These are phyloP conservation scores for Fusarium gaditjirri DNA, from an alignment of 2,329 filamentous ascomycete genomes.

Conservation along the genomic window DNA sequence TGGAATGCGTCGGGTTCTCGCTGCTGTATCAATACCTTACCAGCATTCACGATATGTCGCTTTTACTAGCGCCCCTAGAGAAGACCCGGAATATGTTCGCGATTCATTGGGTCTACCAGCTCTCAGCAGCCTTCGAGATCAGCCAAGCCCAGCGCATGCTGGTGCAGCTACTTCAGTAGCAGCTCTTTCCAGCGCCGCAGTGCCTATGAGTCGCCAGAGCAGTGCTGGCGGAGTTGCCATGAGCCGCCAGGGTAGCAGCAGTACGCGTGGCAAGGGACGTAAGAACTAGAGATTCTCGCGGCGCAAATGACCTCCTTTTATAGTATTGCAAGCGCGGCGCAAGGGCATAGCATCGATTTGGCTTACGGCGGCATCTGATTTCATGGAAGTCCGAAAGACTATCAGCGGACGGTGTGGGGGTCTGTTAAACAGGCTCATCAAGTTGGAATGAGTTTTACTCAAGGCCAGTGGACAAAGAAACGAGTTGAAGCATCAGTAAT, in stretches of 20 bases:
- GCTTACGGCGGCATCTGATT: constrained; percentile 22
- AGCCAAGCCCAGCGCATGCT: constrained; percentile 47
- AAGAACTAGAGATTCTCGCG: constrained; percentile 44
- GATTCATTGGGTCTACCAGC: constrained; percentile 61
- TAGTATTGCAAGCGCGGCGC: constrained; percentile 47
- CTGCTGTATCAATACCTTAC: constrained; percentile 62
- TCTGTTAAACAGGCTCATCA: constrained; percentile 16
- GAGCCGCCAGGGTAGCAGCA: constrained; percentile 65
- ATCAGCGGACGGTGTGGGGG: constrained; percentile 13
- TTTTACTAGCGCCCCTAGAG: constrained; percentile 58
- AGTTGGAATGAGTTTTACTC: constrained; percentile 13
- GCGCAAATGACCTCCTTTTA: constrained; percentile 33
- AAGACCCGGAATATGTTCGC: constrained; percentile 61
- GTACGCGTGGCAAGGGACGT: constrained; percentile 59
- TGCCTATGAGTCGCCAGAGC: constrained; percentile 67
- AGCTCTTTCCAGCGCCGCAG: constrained; percentile 49
- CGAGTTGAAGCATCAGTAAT: constrained; percentile 3
- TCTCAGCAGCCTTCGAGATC: constrained; percentile 56
- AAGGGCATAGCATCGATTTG: constrained; percentile 36
- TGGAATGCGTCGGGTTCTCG: constrained; percentile 65
- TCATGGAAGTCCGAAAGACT: constrained; percentile 12
- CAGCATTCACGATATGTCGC: constrained; percentile 60
- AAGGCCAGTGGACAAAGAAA: constrained; percentile 6
- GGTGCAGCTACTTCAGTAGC: constrained; percentile 39
- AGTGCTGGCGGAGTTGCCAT: constrained; percentile 66